Evolutionary conservation across 1,284 basidiomycete species (phyloP).

Genomic region (Ganoderma sinense): DNA sequence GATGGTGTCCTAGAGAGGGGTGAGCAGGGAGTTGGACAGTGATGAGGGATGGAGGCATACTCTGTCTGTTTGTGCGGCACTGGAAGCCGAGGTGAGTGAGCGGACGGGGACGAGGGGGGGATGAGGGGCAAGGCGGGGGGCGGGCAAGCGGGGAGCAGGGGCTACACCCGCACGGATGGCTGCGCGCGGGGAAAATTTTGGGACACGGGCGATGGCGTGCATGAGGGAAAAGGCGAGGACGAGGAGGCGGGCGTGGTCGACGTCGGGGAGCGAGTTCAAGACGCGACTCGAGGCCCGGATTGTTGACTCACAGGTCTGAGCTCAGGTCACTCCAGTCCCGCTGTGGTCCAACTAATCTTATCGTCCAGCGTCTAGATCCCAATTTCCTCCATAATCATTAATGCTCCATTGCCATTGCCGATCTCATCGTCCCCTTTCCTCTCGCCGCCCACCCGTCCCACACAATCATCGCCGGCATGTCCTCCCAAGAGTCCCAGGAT

Average conservation of each 20-base stretch:
- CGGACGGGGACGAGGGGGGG: constrained; percentile 42
- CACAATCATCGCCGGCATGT: constrained; percentile 24
- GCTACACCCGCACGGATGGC: constrained; percentile 45
- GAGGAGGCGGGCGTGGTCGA: constrained; percentile 10
- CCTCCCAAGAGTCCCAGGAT: constrained; percentile 49
- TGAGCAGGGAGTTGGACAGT: not conserved
- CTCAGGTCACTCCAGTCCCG: too few species aligned
- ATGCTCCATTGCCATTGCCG: not conserved
- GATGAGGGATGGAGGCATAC: constrained; percentile 41
- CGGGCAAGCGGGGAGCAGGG: constrained; percentile 55
- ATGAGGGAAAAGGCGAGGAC: constrained; percentile 26
- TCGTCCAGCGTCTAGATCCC: constrained; percentile 1
- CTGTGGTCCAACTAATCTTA: constrained; percentile 11
- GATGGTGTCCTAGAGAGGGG: constrained; percentile 79
- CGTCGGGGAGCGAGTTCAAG: constrained; percentile 10
- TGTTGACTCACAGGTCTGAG: not conserved
- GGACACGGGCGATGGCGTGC: constrained; percentile 35
- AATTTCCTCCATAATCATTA: too few species aligned
- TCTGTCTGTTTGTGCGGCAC: constrained; percentile 61
- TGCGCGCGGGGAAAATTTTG: constrained; percentile 25
- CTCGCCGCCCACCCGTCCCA: not conserved
- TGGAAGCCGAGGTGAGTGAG: constrained; percentile 52
- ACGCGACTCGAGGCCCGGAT: not conserved
- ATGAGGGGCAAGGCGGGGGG: constrained; percentile 47
- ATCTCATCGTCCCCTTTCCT: too few species aligned